Percentiles rank a stretch among this genome's conserved stretches.
Evolutionary conservation across 1,284 basidiomycete genomes (phyloP).

Genomic region (Tilletia indica): DNA sequence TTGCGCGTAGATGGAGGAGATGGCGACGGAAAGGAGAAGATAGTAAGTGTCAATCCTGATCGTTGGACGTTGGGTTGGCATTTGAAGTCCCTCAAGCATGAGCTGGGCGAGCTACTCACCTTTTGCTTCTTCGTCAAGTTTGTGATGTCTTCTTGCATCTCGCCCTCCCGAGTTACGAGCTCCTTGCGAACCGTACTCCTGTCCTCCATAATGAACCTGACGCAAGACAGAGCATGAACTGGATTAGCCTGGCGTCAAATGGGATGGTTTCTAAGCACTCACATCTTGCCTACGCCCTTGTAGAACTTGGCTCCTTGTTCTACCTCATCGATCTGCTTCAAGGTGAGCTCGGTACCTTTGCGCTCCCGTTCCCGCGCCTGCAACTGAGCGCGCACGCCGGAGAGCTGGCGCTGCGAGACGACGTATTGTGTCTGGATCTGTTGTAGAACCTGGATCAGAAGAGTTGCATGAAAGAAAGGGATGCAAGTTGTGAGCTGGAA

Average conservation of each 20-base stretch:
- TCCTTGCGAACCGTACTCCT: constrained; percentile 2
- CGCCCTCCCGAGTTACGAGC: not conserved
- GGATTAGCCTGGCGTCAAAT: not conserved
- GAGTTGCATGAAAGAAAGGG: not conserved
- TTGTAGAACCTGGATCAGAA: constrained; percentile 20
- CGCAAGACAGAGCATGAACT: not conserved
- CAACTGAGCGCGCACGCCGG: constrained; percentile 22
- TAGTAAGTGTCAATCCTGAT: not conserved
- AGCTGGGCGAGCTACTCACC: not conserved
- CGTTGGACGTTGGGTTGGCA: not conserved
- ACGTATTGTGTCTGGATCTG: constrained; percentile 25
- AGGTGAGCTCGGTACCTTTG: constrained; percentile 17
- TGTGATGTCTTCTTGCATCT: constrained; percentile 12
- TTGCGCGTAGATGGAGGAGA: not conserved
- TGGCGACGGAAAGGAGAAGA: not conserved
- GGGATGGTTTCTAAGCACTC: constrained; percentile 4
- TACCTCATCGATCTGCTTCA: constrained; percentile 22
- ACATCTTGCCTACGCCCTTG: constrained; percentile 27
- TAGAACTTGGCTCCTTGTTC: constrained; percentile 18
- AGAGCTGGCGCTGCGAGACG: constrained; percentile 22
- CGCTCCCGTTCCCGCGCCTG: constrained; percentile 19
- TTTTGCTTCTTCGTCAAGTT: constrained; percentile 20
- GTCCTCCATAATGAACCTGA: constrained; percentile 19
- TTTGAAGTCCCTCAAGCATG: not conserved
- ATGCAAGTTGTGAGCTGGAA: not conserved